Evolutionary conservation across 2,329 filamentous ascomycete genomes (phyloP).

Genomic region (Beauveria scarabaeidicola): DNA sequence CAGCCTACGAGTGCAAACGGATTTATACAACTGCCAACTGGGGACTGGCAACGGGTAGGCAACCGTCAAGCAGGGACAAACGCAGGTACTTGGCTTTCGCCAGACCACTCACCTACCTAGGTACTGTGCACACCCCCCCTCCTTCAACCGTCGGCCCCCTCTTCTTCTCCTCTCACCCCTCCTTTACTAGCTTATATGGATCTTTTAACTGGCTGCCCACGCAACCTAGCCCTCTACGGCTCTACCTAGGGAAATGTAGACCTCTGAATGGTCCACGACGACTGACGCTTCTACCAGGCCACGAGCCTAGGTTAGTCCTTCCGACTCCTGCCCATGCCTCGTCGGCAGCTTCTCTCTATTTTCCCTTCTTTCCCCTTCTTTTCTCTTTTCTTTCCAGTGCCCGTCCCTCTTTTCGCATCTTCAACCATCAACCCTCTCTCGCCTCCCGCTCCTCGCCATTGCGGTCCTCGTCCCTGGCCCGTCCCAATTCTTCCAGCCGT

Average conservation of each 20-base stretch:
- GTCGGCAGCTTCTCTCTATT: not conserved
- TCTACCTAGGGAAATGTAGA: not conserved
- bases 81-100: not conserved
- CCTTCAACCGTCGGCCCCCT: too few species aligned
- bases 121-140: too few species aligned
- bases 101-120: too few species aligned
- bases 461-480: not conserved
- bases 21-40: too few species aligned
- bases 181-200: too few species aligned
- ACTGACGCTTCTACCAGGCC: not conserved
- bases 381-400: not conserved
- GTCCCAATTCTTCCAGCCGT: not conserved
- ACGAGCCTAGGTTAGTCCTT: not conserved
- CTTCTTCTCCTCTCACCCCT: too few species aligned
- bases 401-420: not conserved
- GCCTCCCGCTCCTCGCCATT: not conserved
- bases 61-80: not conserved
- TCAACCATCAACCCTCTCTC: not conserved
- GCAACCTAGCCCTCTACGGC: too few species aligned
- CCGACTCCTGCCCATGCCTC: not conserved
- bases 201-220: too few species aligned
- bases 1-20: too few species aligned
- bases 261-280: not conserved
- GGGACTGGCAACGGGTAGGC: too few species aligned
- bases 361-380: not conserved